Evolutionary conservation across 2,329 filamentous ascomycete genomes (phyloP).

Genomic region (Aotearoamyces nothofagi): DNA sequence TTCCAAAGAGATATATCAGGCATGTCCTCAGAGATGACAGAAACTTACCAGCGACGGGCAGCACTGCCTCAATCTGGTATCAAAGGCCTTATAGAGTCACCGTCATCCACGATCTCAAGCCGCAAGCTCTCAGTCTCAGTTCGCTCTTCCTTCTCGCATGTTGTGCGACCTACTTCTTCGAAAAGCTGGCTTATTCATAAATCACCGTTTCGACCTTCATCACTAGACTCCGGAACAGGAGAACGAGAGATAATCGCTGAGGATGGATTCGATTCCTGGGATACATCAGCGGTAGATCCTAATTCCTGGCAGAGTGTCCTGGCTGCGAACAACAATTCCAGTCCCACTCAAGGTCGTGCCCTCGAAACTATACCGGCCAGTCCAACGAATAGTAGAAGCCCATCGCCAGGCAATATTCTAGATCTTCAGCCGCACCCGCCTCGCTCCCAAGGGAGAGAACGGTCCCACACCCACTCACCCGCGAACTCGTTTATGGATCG

Average conservation of each 20-base stretch:
- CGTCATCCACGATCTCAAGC: constrained; percentile 27
- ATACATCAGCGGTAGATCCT: constrained; percentile 51
- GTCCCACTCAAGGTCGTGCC: constrained; percentile 27
- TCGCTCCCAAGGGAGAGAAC: too few relatives aligned
- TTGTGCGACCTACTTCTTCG: constrained; percentile 39
- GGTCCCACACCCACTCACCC: constrained; percentile 18
- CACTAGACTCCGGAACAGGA: constrained; percentile 27
- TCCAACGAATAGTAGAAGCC: constrained; percentile 46
- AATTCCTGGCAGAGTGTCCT: constrained; percentile 43
- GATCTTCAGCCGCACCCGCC: constrained; percentile 35
- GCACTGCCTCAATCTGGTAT: constrained; percentile 9
- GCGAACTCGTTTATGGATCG: constrained; percentile 11
- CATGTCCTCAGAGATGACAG: constrained; percentile 6
- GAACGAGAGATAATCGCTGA: constrained; percentile 19
- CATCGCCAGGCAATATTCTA: constrained; percentile 44
- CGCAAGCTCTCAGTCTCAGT: constrained; percentile 28
- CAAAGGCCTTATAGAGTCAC: constrained; percentile 5
- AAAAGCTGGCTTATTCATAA: constrained; percentile 35
- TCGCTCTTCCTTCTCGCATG: constrained; percentile 30
- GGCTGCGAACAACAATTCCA: constrained; percentile 25
- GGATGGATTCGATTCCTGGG: constrained; percentile 64
- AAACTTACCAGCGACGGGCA: constrained; percentile 10
- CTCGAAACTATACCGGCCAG: constrained; percentile 60
- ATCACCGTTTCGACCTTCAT: constrained; percentile 28
- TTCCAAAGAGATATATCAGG: constrained; percentile 8